These are phyloP conservation scores for Scheffersomyces lignosus DNA, from an alignment of 805 yeast genomes.

Conservation along the genomic window DNA sequence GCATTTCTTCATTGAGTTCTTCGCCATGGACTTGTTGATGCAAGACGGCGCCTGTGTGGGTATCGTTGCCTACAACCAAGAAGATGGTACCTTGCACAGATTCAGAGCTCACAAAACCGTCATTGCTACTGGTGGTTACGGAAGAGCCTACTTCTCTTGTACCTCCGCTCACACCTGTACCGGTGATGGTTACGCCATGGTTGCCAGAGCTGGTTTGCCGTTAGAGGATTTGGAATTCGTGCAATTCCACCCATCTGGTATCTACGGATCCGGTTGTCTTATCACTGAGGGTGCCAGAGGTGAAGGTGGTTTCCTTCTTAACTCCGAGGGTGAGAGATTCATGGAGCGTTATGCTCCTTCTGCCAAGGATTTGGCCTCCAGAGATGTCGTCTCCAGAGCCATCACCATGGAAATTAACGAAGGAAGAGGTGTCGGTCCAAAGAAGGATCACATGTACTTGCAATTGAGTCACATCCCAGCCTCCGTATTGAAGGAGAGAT, in stretches of 20 bases:
- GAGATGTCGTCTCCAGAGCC: slow-evolving; percentile 98
- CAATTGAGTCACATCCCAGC: slow-evolving; percentile 95
- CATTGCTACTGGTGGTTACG: slow-evolving; percentile 98
- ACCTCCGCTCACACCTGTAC: slow-evolving; percentile 99
- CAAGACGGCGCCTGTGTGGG: slow-evolving; percentile 96
- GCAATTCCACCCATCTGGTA: slow-evolving; percentile 99
- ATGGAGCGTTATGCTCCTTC: slow-evolving; percentile 99
- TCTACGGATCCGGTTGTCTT: slow-evolving; percentile 97
- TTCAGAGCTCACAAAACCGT: slow-evolving; percentile 96
- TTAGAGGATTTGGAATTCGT: slow-evolving; percentile 96
- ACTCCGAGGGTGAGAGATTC: slow-evolving; percentile 98
- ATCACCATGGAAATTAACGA: slow-evolving; percentile 98
- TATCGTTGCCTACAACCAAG: slow-evolving; percentile 96
- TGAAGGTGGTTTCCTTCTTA: slow-evolving; percentile 97
- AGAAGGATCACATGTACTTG: slow-evolving; percentile 90
- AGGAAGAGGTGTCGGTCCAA: slow-evolving; percentile 98
- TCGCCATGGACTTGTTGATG: slow-evolving; percentile 91
- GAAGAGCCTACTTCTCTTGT: slow-evolving; percentile 97
- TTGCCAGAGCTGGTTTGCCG: slow-evolving; percentile 96
- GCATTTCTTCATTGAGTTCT: slow-evolving; percentile 95
- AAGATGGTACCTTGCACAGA: slow-evolving; percentile 97
- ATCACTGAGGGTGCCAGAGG: slow-evolving; percentile 99
- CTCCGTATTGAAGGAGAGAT: slow-evolving; percentile 85
- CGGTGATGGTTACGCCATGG: slow-evolving; percentile 99
- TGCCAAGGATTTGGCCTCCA: slow-evolving; percentile 96